These are phyloP conservation scores for Orbilia oligospora DNA, from an alignment of 2,329 filamentous ascomycete species.

Conservation along the genomic window DNA sequence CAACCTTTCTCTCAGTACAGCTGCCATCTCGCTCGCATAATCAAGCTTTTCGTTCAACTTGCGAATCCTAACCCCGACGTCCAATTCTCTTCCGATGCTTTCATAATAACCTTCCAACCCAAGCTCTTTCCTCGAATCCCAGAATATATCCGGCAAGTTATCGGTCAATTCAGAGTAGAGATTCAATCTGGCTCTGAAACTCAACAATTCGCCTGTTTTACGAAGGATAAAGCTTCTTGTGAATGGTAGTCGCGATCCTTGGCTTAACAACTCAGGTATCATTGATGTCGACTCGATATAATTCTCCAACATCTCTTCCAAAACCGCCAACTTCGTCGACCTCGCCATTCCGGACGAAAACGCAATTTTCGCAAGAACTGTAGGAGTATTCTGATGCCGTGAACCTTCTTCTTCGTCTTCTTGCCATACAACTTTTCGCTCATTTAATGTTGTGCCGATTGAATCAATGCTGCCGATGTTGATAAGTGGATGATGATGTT, in stretches of 20 bases:
- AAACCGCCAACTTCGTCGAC: slow-evolving; percentile 91
- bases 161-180: slow-evolving; percentile 97
- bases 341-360: slow-evolving; percentile 95
- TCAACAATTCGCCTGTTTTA: slow-evolving; percentile 92
- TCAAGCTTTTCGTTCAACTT: slow-evolving; percentile 97
- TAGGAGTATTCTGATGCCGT: slow-evolving; percentile 70
- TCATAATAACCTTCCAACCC: slow-evolving; percentile 96
- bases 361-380: slow-evolving; percentile 90
- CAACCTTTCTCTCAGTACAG: slow-evolving; percentile 85
- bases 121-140: slow-evolving; percentile 90
- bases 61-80: slow-evolving; percentile 91
- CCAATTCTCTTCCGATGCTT: slow-evolving; percentile 88
- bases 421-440: slow-evolving; percentile 3
- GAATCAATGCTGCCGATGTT: slow-evolving; percentile 47
- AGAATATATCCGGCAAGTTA: slow-evolving; percentile 94
- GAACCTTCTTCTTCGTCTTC: slow-evolving; percentile 61
- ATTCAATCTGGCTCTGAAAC: slow-evolving; percentile 91
- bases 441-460: slow-evolving; percentile 1
- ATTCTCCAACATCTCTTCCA: slow-evolving; percentile 83
- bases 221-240: slow-evolving; percentile 83
- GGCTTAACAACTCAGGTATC: slow-evolving; percentile 82
- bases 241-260: slow-evolving; percentile 67
- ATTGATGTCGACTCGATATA: slow-evolving; percentile 89
- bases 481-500: slow-evolving; percentile 36
- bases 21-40: slow-evolving; percentile 95